Evolutionary conservation across 331 rosid genomes (phyloP).

Genomic region (Pyracantha coccinea): DNA sequence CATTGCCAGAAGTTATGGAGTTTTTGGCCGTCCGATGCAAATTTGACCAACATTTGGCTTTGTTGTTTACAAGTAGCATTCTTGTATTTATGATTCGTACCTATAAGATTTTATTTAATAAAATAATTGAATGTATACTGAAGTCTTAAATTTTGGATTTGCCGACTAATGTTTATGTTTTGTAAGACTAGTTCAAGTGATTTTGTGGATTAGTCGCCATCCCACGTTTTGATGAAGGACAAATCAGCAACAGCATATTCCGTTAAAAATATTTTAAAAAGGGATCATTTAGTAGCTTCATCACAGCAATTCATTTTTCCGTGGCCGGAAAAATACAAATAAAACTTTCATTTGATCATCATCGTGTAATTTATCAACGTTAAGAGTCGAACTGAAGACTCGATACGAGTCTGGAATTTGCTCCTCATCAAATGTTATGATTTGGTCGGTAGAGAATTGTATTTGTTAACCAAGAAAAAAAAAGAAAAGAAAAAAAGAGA

Average conservation of each 20-base stretch:
- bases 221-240: neutral
- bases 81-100: neutral
- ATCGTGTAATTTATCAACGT: rapidly evolving
- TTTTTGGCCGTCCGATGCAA: neutral
- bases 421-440: neutral
- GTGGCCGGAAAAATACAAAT: rapidly evolving
- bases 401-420: no score
- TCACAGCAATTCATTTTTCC: rapidly evolving
- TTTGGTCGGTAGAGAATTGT: neutral
- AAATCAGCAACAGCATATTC: neutral
- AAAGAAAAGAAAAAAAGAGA: no score
- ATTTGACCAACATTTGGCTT: constrained; percentile 14
- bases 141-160: neutral
- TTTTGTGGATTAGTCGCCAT: neutral
- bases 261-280: no score
- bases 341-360: rapidly evolving
- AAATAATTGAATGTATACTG: no score
- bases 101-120: neutral
- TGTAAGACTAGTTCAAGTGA: constrained; percentile 3
- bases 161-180: neutral
- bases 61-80: neutral
- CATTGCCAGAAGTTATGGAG: constrained; percentile 40
- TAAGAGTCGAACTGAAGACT: rapidly evolving
- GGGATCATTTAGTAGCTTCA: rapidly evolving
- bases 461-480: neutral